A percentile compares a stretch with the other conserved stretches of the same genome.
phyloP scores from a whole-genome alignment of 441 rosid species.

The Syzygium malaccense region DNA sequence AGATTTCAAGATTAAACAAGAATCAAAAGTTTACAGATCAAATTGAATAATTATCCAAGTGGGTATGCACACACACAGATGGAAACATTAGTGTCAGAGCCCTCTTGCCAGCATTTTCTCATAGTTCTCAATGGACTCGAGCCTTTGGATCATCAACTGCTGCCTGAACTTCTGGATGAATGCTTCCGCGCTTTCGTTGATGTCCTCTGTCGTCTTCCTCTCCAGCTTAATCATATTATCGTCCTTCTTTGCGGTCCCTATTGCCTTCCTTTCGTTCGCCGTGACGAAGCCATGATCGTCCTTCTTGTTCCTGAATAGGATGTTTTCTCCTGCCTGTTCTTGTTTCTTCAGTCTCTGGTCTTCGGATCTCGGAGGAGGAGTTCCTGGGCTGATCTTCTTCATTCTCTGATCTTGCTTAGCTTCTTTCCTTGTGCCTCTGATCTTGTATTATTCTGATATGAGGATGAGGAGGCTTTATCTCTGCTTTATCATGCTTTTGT shows the following conservation, averaged over 20 bases:
- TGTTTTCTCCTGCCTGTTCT: not conserved
- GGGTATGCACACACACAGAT: not conserved
- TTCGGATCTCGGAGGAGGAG: not conserved
- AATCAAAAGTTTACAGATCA: not conserved
- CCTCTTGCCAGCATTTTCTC: slow-evolving; percentile 55
- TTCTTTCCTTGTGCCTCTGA: not conserved
- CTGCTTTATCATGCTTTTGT: not conserved
- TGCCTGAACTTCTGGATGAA: slow-evolving; percentile 71
- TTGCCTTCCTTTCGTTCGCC: not conserved
- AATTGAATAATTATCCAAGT: not conserved
- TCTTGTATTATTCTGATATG: not conserved
- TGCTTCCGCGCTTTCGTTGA: slow-evolving; percentile 72
- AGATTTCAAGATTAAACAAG: not conserved
- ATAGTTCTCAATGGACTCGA: slow-evolving; percentile 65
- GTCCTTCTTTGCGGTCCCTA: not conserved
- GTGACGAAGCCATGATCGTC: not conserved
- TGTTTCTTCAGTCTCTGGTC: not conserved
- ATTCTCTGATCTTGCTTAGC: not conserved
- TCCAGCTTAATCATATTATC: slow-evolving; percentile 6
- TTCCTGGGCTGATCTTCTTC: not conserved
- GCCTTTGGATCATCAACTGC: slow-evolving; percentile 65
- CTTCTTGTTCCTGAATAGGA: not conserved
- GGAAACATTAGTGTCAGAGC: slow-evolving; percentile 7
- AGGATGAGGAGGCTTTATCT: not conserved
- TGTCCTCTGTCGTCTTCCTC: slow-evolving; percentile 45